A percentile compares a stretch with the other conserved stretches of the same genome.
These are phyloP conservation scores for Fusarium pseudocircinatum DNA, from an alignment of 2,329 filamentous ascomycete genomes.

Conservation along the genomic window DNA sequence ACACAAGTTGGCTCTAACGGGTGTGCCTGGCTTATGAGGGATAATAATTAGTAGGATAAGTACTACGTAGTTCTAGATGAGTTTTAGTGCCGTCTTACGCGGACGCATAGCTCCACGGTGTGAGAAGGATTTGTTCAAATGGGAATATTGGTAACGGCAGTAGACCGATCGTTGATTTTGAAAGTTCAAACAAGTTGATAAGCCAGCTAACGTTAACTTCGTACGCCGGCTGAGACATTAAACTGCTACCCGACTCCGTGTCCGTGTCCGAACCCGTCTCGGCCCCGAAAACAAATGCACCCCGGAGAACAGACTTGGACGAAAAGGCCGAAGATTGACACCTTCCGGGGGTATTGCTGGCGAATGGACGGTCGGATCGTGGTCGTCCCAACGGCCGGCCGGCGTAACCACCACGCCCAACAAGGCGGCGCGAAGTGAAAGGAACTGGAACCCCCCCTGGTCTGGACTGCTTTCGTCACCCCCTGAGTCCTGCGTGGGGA, in stretches of 20 bases:
- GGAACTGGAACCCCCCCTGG: background rate
- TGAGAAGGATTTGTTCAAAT: background rate
- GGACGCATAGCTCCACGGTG: background rate
- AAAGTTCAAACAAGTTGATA: background rate
- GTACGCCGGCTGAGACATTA: background rate
- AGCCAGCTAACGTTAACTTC: background rate
- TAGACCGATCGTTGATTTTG: background rate
- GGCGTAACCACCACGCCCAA: slow-evolving; percentile 33
- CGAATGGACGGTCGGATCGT: slow-evolving; percentile 33
- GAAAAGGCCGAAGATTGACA: slow-evolving; percentile 24
- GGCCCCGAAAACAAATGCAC: slow-evolving; percentile 15
- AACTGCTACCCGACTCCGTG: background rate
- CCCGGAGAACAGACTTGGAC: slow-evolving; percentile 20
- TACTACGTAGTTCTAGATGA: background rate
- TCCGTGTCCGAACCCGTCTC: slow-evolving; percentile 11
- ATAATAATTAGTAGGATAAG: background rate
- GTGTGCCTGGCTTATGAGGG: background rate
- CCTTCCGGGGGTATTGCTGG: slow-evolving; percentile 9
- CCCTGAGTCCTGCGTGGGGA: slow-evolving; percentile 1
- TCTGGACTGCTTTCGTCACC: background rate
- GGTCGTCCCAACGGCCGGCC: slow-evolving; percentile 32
- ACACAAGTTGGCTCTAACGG: background rate
- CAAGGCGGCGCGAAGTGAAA: slow-evolving; percentile 21
- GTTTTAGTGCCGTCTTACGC: background rate
- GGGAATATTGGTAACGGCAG: background rate